Percentiles rank a stretch among this genome's conserved stretches.
These are phyloP conservation scores for Plasmodium gallinaceum DNA, from an alignment of 169 alveolate genomes.

Conservation along the genomic window DNA sequence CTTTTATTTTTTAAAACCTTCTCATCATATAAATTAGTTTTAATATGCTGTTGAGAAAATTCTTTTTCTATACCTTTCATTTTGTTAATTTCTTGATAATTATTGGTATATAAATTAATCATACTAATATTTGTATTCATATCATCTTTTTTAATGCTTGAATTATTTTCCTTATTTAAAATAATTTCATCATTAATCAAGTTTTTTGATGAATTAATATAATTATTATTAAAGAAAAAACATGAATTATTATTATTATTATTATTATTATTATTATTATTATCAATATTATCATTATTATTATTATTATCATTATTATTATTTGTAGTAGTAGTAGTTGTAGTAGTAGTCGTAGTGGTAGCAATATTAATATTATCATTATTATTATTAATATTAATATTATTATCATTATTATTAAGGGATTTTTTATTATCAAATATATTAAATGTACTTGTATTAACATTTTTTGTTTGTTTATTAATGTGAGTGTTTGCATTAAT, in stretches of 20 bases:
- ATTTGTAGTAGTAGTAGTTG: conserved; percentile 3
- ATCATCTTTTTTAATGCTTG: no score
- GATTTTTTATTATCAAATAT: conserved; percentile 15
- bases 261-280: conserved; percentile 6
- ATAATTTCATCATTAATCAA: no score
- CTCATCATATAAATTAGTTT: conserved; percentile 12
- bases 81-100: neutral
- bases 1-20: neutral
- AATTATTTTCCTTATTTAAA: no score
- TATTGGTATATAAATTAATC: no score
- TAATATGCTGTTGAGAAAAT: neutral
- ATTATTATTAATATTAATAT: conserved; percentile 1
- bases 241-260: neutral
- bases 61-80: neutral
- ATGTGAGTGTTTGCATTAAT: conserved; percentile 5
- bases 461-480: neutral
- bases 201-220: neutral
- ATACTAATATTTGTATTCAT: no score
- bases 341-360: no score
- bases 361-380: neutral
- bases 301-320: neutral
- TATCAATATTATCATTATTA: conserved; percentile 3
- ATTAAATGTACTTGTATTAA: neutral
- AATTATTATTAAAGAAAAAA: neutral
- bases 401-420: neutral